Conservation (phyloP, 78 protist species). For the Dictyostelium citrinum region DNA sequence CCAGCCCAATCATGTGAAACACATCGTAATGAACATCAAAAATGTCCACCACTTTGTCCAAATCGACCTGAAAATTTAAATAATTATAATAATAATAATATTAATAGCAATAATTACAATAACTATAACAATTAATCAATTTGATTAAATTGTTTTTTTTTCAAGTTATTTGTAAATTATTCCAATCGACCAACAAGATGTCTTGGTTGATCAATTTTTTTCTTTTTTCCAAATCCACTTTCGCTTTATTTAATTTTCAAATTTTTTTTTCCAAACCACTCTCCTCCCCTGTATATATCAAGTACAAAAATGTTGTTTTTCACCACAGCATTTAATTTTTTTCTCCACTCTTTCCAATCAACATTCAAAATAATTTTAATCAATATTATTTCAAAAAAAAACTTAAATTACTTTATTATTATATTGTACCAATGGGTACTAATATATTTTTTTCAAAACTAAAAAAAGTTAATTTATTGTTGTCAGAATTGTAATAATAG, state of each 20-base stretch:
- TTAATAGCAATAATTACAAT: background rate
- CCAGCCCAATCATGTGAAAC: slow-evolving; percentile 60
- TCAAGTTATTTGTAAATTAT: background rate
- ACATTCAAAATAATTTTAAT: too few species aligned
- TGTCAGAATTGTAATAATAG: background rate
- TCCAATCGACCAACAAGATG: background rate
- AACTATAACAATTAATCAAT: background rate
- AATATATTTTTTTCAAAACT: background rate
- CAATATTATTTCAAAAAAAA: background rate
- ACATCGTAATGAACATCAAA: slow-evolving; percentile 57
- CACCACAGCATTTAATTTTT: background rate
- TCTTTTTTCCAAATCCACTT: background rate
- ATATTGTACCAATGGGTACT: background rate
- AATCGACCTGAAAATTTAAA: background rate
- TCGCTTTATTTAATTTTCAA: background rate
- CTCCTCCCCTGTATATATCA: background rate
- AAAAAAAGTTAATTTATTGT: background rate
- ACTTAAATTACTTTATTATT: background rate
- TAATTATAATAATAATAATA: background rate
- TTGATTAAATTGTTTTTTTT: background rate
- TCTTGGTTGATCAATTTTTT: background rate
- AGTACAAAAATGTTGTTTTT: background rate
- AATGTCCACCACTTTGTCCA: slow-evolving; percentile 60
- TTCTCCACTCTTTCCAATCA: background rate
- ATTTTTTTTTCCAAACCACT: too few species aligned